Percentiles rank a stretch among this genome's conserved stretches.
Evolutionary conservation across 139 green algal genomes (phyloP).

Genomic region (Eudorina sp.): DNA sequence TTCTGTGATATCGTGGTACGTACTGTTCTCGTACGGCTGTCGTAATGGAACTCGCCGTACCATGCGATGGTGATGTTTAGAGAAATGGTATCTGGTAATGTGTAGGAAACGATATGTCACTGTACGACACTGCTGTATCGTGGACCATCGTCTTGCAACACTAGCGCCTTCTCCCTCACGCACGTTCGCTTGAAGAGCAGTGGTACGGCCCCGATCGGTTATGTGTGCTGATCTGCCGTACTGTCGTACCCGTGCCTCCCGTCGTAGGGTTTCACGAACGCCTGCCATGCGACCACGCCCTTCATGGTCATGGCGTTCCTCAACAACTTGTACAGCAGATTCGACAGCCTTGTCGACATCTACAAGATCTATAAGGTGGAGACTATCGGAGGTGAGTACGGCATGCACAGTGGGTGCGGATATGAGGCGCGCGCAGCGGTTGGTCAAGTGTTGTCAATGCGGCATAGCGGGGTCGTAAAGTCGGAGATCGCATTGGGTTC

Average conservation of each 20-base stretch:
- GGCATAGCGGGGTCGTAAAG: too few relatives aligned
- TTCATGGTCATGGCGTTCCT: constrained; percentile 31
- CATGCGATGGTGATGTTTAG: not conserved
- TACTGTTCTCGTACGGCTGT: not conserved
- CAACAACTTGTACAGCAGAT: constrained; percentile 23
- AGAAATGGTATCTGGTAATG: too few relatives aligned
- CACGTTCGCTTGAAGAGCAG: not conserved
- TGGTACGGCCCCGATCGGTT: not conserved
- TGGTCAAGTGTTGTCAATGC: too few relatives aligned
- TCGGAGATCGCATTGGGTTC: too few relatives aligned
- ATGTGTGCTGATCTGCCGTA: not conserved
- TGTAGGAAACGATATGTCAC: too few relatives aligned
- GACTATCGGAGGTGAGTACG: constrained; percentile 57
- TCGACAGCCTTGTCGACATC: constrained; percentile 28
- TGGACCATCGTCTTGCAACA: too few relatives aligned
- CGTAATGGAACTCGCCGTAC: not conserved
- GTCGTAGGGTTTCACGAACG: constrained; percentile 28
- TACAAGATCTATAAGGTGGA: constrained; percentile 63
- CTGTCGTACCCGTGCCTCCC: too few relatives aligned
- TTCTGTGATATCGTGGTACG: constrained; percentile 11
- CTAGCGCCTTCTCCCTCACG: too few relatives aligned
- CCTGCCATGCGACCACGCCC: not conserved
- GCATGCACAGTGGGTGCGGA: not conserved
- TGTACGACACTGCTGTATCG: too few relatives aligned
- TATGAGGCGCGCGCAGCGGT: too few relatives aligned